Conservation (phyloP, 805 yeast genomes). For the Candida pini region DNA sequence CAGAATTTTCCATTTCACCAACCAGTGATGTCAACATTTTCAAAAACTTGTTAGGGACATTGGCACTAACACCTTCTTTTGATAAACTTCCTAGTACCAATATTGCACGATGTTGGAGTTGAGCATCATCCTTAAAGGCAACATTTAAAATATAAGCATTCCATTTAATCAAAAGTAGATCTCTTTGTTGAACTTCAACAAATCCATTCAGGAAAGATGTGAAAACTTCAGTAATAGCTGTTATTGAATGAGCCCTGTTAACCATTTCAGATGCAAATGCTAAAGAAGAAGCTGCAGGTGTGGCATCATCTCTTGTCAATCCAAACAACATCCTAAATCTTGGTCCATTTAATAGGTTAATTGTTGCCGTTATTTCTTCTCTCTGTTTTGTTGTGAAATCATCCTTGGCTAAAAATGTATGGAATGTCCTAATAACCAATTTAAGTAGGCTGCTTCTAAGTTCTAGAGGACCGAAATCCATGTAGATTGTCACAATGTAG, state of each 20-base stretch:
- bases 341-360: conserved; percentile 49
- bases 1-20: conserved; percentile 18
- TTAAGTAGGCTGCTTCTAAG: conserved; percentile 59
- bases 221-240: conserved; percentile 52
- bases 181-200: conserved; percentile 40
- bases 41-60: conserved; percentile 28
- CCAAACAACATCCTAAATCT: conserved; percentile 68
- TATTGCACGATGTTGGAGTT: conserved; percentile 62
- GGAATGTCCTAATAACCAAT: conserved; percentile 60
- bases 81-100: conserved; percentile 66
- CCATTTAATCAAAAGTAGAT: conserved; percentile 62
- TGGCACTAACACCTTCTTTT: conserved; percentile 56
- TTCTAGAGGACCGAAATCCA: conserved; percentile 46
- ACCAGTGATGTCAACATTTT: conserved; percentile 22
- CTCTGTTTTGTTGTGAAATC: conserved; percentile 37
- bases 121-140: conserved; percentile 49
- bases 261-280: conserved; percentile 27
- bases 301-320: conserved; percentile 47
- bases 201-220: conserved; percentile 46
- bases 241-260: conserved; percentile 44
- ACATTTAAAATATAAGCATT: conserved; percentile 56
- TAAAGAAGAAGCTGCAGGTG: conserved; percentile 17
- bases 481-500: conserved; percentile 57
- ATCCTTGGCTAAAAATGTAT: conserved; percentile 58
- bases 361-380: conserved; percentile 40